phyloP scores from a whole-genome alignment of 2,329 filamentous ascomycete species.

The Neocatenulostroma microsporum region DNA sequence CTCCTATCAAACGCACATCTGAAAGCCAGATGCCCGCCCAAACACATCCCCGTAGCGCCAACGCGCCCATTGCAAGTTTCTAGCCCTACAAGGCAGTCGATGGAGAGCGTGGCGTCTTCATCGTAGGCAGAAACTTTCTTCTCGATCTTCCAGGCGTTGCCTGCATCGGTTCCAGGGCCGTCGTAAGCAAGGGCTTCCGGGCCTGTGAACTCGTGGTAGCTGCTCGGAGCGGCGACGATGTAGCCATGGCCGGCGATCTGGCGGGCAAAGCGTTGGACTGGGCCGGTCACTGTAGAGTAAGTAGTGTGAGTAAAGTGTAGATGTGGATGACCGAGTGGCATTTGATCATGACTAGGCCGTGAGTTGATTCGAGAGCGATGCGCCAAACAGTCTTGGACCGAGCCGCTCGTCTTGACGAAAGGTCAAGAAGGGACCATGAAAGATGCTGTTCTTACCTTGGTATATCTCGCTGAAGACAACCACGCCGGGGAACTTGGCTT shows the following conservation, averaged over 20 bases:
- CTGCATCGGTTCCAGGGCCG: slow-evolving; percentile 74
- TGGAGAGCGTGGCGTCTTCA: slow-evolving; percentile 41
- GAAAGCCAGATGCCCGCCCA: slow-evolving; percentile 80
- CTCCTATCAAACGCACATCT: slow-evolving; percentile 66
- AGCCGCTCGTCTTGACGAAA: no score
- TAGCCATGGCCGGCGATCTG: slow-evolving; percentile 91
- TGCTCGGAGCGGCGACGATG: slow-evolving; percentile 83
- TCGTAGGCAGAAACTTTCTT: slow-evolving; percentile 81
- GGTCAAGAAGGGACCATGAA: no score
- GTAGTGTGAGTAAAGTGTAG: no score
- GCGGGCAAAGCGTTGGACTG: slow-evolving; percentile 78
- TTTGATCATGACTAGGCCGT: no score
- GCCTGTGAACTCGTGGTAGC: slow-evolving; percentile 87
- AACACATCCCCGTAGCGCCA: slow-evolving; percentile 69
- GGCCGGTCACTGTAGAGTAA: slow-evolving; percentile 63
- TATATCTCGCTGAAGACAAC: slow-evolving; percentile 92
- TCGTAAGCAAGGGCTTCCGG: slow-evolving; percentile 81
- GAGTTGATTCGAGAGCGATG: no score
- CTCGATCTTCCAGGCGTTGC: slow-evolving; percentile 77
- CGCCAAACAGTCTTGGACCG: no score
- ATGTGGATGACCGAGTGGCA: no score
- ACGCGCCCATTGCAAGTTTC: slow-evolving; percentile 63
- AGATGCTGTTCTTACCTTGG: slow-evolving; percentile 66
- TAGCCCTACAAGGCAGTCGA: slow-evolving; percentile 35
- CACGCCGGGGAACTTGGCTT: slow-evolving; percentile 83